phyloP scores from a whole-genome alignment of 331 rosid genomes.

The Ulmus americana region DNA sequence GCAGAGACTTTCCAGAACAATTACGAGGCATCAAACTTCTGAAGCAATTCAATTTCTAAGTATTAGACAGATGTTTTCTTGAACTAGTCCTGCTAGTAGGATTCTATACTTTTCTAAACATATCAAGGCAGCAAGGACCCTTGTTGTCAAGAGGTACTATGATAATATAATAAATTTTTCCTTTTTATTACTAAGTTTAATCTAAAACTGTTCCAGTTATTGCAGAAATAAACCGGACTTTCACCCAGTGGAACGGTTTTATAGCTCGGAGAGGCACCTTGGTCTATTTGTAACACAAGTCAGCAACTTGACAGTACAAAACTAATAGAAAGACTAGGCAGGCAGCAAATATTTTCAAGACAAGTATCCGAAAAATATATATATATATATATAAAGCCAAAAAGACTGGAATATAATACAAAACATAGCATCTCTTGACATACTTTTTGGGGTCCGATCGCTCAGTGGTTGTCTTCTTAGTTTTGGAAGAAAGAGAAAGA shows the following conservation, averaged over 20 bases:
- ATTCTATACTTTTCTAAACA: not conserved
- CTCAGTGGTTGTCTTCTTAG: constrained; percentile 58
- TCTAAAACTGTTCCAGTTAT: not conserved
- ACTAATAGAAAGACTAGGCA: not conserved
- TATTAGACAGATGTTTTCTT: not conserved
- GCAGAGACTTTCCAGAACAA: not conserved
- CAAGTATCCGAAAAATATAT: constrained; percentile 11
- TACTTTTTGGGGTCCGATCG: constrained; percentile 81
- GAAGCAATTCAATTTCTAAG: not conserved
- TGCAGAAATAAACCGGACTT: not conserved
- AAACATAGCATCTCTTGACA: constrained; percentile 22
- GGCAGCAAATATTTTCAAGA: not conserved
- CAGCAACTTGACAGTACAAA: not conserved
- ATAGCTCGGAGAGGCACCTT: not conserved
- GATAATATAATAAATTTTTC: too few species aligned
- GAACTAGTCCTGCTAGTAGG: not conserved
- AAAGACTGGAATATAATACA: constrained; percentile 8
- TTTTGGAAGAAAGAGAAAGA: constrained; percentile 57
- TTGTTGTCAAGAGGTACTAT: too few species aligned
- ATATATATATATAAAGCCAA: not conserved
- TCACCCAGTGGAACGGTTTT: not conserved
- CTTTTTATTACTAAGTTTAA: not conserved
- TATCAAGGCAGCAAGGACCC: too few species aligned
- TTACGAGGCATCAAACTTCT: not conserved
- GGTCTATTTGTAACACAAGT: not conserved